Conservation (phyloP, 2,329 filamentous ascomycete species). For the Alternaria sp. region DNA sequence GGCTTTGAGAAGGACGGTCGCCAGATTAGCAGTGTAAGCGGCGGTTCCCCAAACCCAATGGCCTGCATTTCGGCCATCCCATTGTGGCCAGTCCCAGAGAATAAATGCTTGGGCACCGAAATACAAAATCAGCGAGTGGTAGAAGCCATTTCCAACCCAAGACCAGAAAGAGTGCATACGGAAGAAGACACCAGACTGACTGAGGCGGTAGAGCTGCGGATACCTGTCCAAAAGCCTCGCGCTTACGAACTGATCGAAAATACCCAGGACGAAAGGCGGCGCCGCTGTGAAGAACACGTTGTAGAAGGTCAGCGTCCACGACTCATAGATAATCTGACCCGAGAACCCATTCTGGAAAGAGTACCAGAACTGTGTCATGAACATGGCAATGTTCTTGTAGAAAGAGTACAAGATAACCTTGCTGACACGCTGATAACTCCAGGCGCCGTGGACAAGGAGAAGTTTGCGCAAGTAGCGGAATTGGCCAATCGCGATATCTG, state of each 20-base stretch:
- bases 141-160: conserved; percentile 94
- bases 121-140: conserved; percentile 95
- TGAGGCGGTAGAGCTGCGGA: conserved; percentile 92
- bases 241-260: conserved; percentile 97
- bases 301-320: conserved; percentile 99
- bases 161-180: conserved; percentile 89
- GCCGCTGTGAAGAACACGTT: conserved; percentile 98
- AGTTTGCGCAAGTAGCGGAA: conserved; percentile 96
- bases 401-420: conserved; percentile 98
- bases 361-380: conserved; percentile 99
- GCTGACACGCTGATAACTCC: conserved; percentile 97
- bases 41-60: conserved; percentile 98
- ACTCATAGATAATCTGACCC: conserved; percentile 97
- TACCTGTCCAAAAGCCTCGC: conserved; percentile 93
- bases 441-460: conserved; percentile 91
- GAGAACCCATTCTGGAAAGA: conserved; percentile 99
- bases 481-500: conserved; percentile 94
- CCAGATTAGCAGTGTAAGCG: conserved; percentile 92
- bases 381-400: conserved; percentile 98
- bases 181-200: conserved; percentile 94
- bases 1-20: conserved; percentile 93
- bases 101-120: conserved; percentile 83
- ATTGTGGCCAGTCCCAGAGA: conserved; percentile 78
- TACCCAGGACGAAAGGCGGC: conserved; percentile 91
- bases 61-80: conserved; percentile 82